Base-by-base conservation (phyloP, 2,329 filamentous ascomycete species). In the Pseudocercospora crystallina region DNA sequence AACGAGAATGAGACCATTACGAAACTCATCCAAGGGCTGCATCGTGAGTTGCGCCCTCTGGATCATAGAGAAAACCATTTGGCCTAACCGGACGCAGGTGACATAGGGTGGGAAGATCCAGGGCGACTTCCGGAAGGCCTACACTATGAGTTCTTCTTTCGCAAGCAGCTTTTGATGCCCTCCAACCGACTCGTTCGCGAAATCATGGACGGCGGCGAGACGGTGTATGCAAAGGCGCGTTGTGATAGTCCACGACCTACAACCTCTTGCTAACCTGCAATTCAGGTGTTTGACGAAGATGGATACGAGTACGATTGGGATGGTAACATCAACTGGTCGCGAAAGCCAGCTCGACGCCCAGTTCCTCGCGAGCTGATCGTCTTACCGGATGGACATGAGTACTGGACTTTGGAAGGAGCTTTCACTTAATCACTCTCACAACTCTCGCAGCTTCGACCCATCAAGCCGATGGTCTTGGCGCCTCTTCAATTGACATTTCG, bases 291-390 rank as follows among this genome's bases (percentile, higher is more conserved):
- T 41, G 29, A 50, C 20, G 20, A 11, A 14, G 31, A 43, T 17
- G 47, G 47, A 8, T 43, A 49, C 29, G 39, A 49, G 33, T 49
- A 49, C 10, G 38, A 43, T 8, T 43, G 31, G 47, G 39, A 49
- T 11, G 39, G n/a, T 12, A 11, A 11, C 8, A 20, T 12, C 8
- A 10, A 40, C 13, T 40, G 37, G 37, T 20, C 37, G 5, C 15
- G 15, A 17, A 40, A 40, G 15, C 37, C 37, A 8, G 17, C 13
- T 20, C 37, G 37, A 15, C 37, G 37, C 7, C 37, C 37, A 5
- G 29, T 40, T 20, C 37, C 37, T 15, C 37, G 37, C 7, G n/a
- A n/a, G n/a, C n/a, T n/a, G n/a, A n/a, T n/a, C n/a, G n/a, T n/a
- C n/a, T n/a, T n/a, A n/a, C n/a, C n/a, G n/a, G n/a, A n/a, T n/a